Conservation (phyloP, 164 flowering plant species). For the Aristolochia fimbriata region DNA sequence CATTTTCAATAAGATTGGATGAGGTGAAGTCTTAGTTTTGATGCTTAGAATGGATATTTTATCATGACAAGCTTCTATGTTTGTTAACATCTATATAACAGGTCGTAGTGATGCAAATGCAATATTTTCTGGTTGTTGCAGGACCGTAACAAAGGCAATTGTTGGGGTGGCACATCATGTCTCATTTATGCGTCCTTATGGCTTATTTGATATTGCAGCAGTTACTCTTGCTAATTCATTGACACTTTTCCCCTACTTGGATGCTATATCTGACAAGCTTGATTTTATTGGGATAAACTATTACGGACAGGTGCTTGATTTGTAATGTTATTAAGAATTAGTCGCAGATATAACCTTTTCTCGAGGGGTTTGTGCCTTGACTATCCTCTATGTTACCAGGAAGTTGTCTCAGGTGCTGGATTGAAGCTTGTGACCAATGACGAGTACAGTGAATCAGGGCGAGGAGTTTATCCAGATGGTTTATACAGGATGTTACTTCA, state of each 20-base stretch:
- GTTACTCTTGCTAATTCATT: conserved; percentile 70
- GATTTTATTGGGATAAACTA: conserved; percentile 95
- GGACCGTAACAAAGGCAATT: conserved; percentile 26
- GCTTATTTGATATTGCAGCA: conserved; percentile 81
- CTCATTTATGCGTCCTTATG: conserved; percentile 89
- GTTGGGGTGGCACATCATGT: conserved; percentile 96
- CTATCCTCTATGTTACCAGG: conserved; percentile 29
- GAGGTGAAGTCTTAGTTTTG: too few relatives aligned
- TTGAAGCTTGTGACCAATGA: conserved; percentile 74
- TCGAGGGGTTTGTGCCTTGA: too few relatives aligned
- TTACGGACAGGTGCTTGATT: conserved; percentile 76
- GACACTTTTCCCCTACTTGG: conserved; percentile 69
- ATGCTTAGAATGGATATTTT: too few relatives aligned
- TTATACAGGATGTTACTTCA: conserved; percentile 74
- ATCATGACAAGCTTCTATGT: too few relatives aligned
- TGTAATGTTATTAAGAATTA: not conserved
- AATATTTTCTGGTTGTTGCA: conserved; percentile 15
- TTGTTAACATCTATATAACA: too few relatives aligned
- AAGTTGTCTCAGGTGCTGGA: conserved; percentile 74
- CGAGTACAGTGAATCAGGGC: conserved; percentile 98
- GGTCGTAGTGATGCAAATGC: not conserved
- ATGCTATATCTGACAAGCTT: conserved; percentile 54
- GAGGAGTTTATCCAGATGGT: conserved; percentile 95
- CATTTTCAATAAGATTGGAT: too few relatives aligned
- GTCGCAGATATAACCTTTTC: not conserved